Evolutionary conservation across 345 rosid genomes (phyloP), one percentile per base, ranked within the genome.

Genomic region (Populus davidiana): DNA sequence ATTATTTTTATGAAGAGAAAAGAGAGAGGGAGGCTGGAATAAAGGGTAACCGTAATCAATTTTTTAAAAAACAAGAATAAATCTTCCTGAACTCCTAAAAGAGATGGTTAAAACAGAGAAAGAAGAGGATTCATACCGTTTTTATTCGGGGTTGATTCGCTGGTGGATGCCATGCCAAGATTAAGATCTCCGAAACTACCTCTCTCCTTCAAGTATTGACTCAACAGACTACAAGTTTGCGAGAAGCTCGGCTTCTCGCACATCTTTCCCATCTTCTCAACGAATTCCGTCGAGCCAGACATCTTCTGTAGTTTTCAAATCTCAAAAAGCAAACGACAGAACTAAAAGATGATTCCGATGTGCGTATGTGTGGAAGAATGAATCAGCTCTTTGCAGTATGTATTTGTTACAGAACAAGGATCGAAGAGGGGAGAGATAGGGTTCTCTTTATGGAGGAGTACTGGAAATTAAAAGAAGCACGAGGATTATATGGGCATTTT

Each of bases 201-300:
- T 62, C 81, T 88, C 89, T 89, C 94, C 77, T 90, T 95, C 67
- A 95, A 75, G 85, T 89, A 93, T 83, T 86, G 98, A 80, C 96
- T 90, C 84, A 95, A 77, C 73, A 89, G 66, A 72, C 80, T 90
- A 81, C 94, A 95, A 14, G 85, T 93, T 79, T 80, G 91, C 0
- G 90, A 86, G 86, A 93, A 91, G 81, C 91, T 88, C 0, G 88
- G 69, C 75, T 86, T 90, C 64, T 81, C 88, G 36, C 84, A 65
- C 17, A 79, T 82, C 81, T 21, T 82, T 36, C 39, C 77, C 66
- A 78, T 49, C 64, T 79, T 87, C 78, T 82, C 91, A 77, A 81
- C 70, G n/a, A 69, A 77, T 72, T 87, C 94, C 78, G 89, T 73
- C 71, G 91, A 88, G 69, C 81, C 82, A 78, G 93, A 81, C 98